phyloP scores from a whole-genome alignment of 306 rosid genomes.

The Cajanus cajan region DNA sequence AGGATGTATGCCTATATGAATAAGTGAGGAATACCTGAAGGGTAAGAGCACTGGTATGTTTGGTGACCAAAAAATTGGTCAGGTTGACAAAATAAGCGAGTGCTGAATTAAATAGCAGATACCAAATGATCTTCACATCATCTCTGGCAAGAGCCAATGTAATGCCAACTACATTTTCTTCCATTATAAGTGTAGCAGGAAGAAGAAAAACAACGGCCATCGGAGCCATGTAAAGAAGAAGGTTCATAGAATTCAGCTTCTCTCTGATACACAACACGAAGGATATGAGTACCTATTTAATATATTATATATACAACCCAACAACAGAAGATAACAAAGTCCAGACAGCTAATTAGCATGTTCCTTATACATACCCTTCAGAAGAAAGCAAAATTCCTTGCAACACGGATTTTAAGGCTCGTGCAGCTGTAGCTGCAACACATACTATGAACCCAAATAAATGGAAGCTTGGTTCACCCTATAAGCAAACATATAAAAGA shows the following conservation, averaged over 20 bases:
- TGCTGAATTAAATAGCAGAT: slow-evolving; percentile 85
- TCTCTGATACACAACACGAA: slow-evolving; percentile 56
- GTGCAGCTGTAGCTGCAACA: slow-evolving; percentile 94
- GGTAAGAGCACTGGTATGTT: slow-evolving; percentile 97
- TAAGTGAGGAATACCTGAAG: slow-evolving; percentile 77
- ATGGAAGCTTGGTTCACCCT: slow-evolving; percentile 99
- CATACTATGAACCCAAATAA: slow-evolving; percentile 93
- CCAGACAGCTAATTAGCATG: not conserved
- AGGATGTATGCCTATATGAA: not conserved
- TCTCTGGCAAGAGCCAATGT: slow-evolving; percentile 98
- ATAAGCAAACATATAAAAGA: slow-evolving; percentile 28
- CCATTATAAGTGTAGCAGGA: slow-evolving; percentile 96
- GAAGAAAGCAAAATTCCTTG: slow-evolving; percentile 98
- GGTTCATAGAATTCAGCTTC: slow-evolving; percentile 99
- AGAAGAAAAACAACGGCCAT: slow-evolving; percentile 97
- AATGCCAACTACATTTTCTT: slow-evolving; percentile 95
- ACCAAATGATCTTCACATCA: slow-evolving; percentile 93
- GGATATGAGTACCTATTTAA: slow-evolving; percentile 31
- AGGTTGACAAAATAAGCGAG: slow-evolving; percentile 93
- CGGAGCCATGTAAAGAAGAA: slow-evolving; percentile 98
- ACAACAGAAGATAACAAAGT: not conserved
- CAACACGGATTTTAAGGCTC: slow-evolving; percentile 91
- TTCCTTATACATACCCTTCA: slow-evolving; percentile 68
- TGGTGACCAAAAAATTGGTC: slow-evolving; percentile 98
- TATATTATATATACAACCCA: not conserved